Evolutionary conservation across 2,329 filamentous ascomycete species (phyloP).

Genomic region (Dendryphion nanum): DNA sequence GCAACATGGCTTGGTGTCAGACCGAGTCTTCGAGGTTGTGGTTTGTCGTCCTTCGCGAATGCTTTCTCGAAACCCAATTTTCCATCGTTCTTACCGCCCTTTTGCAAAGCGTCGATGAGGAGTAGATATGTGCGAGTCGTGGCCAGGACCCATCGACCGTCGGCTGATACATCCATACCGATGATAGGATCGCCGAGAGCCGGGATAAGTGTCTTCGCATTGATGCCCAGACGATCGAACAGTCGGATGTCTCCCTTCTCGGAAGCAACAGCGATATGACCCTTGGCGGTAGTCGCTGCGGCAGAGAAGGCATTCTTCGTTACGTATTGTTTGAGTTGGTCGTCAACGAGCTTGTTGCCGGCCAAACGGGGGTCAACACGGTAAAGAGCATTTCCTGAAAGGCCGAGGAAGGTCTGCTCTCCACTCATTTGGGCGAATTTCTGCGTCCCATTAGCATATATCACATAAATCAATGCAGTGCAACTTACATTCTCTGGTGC

Average conservation of each 20-base stretch:
- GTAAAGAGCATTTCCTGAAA: slow-evolving; percentile 90
- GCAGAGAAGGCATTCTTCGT: slow-evolving; percentile 98
- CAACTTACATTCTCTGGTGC: slow-evolving; percentile 74
- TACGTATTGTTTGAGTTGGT: slow-evolving; percentile 89
- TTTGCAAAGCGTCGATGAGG: slow-evolving; percentile 87
- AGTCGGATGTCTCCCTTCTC: slow-evolving; percentile 97
- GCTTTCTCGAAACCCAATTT: slow-evolving; percentile 96
- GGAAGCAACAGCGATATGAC: slow-evolving; percentile 93
- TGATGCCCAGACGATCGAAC: slow-evolving; percentile 94
- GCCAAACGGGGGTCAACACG: slow-evolving; percentile 87
- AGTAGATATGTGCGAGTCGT: slow-evolving; percentile 94
- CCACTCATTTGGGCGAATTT: slow-evolving; percentile 98
- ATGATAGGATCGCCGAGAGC: slow-evolving; percentile 93
- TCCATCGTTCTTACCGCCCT: slow-evolving; percentile 91
- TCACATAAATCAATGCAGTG: neutral
- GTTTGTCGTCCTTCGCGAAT: slow-evolving; percentile 90
- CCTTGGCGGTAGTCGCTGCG: slow-evolving; percentile 90
- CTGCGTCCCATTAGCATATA: slow-evolving; percentile 42
- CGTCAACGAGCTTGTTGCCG: slow-evolving; percentile 89
- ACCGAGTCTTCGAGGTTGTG: slow-evolving; percentile 84
- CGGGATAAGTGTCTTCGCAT: slow-evolving; percentile 95
- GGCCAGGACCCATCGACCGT: slow-evolving; percentile 92
- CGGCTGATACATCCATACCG: slow-evolving; percentile 90
- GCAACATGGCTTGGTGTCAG: slow-evolving; percentile 90
- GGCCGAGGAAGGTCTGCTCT: slow-evolving; percentile 91